Base-by-base conservation (phyloP, 306 rosid species). In the Sechiopsis laciniata region DNA sequence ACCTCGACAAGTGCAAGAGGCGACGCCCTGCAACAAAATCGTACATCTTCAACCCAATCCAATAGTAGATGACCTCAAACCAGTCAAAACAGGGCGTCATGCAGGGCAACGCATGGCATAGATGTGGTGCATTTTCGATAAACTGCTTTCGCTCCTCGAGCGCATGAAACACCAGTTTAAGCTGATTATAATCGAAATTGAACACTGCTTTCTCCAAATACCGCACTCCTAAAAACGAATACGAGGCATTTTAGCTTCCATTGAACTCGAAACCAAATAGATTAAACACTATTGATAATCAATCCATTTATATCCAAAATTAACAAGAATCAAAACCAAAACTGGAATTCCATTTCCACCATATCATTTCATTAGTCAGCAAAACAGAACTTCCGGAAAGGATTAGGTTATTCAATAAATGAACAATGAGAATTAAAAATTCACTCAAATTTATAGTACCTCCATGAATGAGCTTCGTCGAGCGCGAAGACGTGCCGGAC, bases 141-240 rank as follows among this genome's bases (percentile, higher is more conserved):
- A 88, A 83, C 87, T 83, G 96, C 76, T 89, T 91, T 70, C 99
- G 97, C 84, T 95, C 99, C 79, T 83, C 90, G 32, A 95, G 99
- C 51, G 99, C 99, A 80, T 89, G 99, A 79, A 95, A 93, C 56
- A 95, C 99, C 85, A 95, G 75, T 81, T 91, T 95, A 86, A 91
- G 82, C 84, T 91, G 97, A 53, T 97, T 97, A 58, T 89, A 95
- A 86, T 95, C 99, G 70, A 95, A 77, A 81, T 83, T 95, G 76
- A 95, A 89, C 48, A 95, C 95, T 7, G 99, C 99, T 82, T 95
- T 95, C 92, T 95, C 99, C 89, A 95, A 84, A 80, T 95, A 95
- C 24, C 99, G 89, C 52, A 95, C 99, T 37, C 99, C 99, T 95
- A 64, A 78, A 16, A 70, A 22, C 20, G 60, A 70, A 66, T 78